Evolutionary conservation across 352 stramenopile genomes (phyloP).

Genomic region (Phytophthora tubulina): DNA sequence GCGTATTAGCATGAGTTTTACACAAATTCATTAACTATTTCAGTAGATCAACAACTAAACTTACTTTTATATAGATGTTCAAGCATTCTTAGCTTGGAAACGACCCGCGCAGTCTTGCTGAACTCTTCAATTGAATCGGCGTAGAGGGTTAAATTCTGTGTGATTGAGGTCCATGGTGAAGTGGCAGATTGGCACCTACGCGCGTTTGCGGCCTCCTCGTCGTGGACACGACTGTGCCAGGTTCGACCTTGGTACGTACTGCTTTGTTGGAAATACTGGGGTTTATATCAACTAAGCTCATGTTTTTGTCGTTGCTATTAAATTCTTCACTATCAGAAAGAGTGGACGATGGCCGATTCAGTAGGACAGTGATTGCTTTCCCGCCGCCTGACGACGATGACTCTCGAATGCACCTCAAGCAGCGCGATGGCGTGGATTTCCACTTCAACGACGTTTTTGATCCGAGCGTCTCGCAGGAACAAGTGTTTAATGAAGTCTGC

Average conservation of each 20-base stretch:
- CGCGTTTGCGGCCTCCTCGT: conserved; percentile 68
- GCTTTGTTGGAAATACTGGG: background rate
- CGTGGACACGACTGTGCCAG: conserved; percentile 68
- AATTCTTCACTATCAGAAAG: conserved; percentile 42
- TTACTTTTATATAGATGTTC: conserved; percentile 9
- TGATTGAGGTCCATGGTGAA: conserved; percentile 55
- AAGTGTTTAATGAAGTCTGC: conserved; percentile 77
- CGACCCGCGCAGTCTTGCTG: conserved; percentile 8
- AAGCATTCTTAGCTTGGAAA: conserved; percentile 26
- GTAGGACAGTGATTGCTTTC: conserved; percentile 63
- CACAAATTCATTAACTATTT: too few species aligned
- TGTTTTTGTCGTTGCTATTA: background rate
- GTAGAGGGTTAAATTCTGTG: background rate
- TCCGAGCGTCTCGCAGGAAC: conserved; percentile 67
- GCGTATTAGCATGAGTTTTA: conserved; percentile 12
- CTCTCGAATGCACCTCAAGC: conserved; percentile 71
- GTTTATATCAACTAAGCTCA: background rate
- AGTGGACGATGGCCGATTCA: conserved; percentile 55
- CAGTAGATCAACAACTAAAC: conserved; percentile 28
- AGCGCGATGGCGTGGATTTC: conserved; percentile 78
- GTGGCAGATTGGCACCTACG: conserved; percentile 84
- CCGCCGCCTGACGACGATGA: conserved; percentile 66
- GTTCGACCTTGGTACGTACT: conserved; percentile 60
- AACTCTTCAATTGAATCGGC: background rate
- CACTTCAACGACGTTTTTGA: conserved; percentile 80